phyloP scores from a whole-genome alignment of 2,329 filamentous ascomycete genomes.

The Arthroderma sp. region DNA sequence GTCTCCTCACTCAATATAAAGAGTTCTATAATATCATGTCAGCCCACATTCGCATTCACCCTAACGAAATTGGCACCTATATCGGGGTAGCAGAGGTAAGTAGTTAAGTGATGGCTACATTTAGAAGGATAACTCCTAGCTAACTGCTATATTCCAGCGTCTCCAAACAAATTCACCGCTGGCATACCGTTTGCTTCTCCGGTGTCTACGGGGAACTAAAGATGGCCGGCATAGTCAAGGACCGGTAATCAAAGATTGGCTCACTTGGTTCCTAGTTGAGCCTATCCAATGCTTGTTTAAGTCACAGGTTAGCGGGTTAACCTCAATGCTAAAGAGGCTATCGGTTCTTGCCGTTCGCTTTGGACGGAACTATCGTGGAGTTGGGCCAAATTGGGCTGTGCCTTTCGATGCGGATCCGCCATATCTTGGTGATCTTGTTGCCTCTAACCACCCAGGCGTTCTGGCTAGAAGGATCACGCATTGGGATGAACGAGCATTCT shows the following conservation, averaged over 20 bases:
- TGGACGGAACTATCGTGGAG: constrained; percentile 22
- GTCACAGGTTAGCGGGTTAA: constrained; percentile 19
- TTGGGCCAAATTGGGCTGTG: constrained; percentile 19
- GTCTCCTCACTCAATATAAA: constrained; percentile 28
- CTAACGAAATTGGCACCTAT: constrained; percentile 21
- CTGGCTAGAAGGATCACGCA: constrained; percentile 21
- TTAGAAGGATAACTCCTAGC: not conserved
- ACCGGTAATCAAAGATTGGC: constrained; percentile 9
- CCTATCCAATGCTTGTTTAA: constrained; percentile 27
- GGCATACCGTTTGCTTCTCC: constrained; percentile 23
- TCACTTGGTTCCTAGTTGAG: constrained; percentile 24
- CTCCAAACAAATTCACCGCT: constrained; percentile 25
- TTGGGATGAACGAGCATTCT: constrained; percentile 20
- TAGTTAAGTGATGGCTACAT: not conserved
- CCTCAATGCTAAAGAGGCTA: constrained; percentile 23
- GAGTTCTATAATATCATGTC: constrained; percentile 22
- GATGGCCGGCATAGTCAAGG: constrained; percentile 7
- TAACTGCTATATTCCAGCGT: constrained; percentile 14
- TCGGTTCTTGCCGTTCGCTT: constrained; percentile 25
- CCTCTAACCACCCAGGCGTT: constrained; percentile 19
- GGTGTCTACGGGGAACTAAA: constrained; percentile 15
- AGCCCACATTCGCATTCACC: constrained; percentile 20
- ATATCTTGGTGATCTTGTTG: constrained; percentile 24
- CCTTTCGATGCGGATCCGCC: constrained; percentile 21
- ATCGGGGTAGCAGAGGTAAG: constrained; percentile 25